phyloP scores from a whole-genome alignment of 371 early-diverging fungal species.

The Phascolomyces articulosus region DNA sequence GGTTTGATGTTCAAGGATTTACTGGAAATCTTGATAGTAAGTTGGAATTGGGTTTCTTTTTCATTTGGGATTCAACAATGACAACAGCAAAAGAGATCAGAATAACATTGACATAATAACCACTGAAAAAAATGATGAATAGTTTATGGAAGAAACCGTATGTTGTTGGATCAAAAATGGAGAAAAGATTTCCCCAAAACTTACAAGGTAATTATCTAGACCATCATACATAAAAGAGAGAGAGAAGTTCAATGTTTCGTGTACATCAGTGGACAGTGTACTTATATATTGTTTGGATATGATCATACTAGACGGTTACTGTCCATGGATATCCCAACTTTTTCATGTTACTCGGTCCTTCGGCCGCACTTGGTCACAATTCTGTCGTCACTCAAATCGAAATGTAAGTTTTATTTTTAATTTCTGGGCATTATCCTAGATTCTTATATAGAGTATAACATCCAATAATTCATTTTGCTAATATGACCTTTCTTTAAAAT shows the following conservation, averaged over 20 bases:
- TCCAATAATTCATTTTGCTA: too few species aligned
- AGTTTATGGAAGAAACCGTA: slow-evolving; percentile 10
- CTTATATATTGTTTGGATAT: background rate
- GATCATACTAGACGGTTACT: slow-evolving; percentile 17
- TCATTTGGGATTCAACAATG: too few species aligned
- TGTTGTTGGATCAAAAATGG: slow-evolving; percentile 19
- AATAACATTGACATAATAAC: too few species aligned
- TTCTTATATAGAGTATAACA: too few species aligned
- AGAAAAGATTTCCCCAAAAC: slow-evolving; percentile 18
- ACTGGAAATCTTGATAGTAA: slow-evolving; percentile 31
- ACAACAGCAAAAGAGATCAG: too few species aligned
- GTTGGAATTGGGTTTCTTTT: background rate
- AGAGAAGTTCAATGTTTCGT: too few species aligned
- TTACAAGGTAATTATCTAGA: slow-evolving; percentile 22
- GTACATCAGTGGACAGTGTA: background rate
- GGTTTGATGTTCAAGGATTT: slow-evolving; percentile 53
- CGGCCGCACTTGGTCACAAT: slow-evolving; percentile 42
- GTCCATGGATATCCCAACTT: slow-evolving; percentile 49
- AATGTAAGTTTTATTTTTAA: slow-evolving; percentile 16
- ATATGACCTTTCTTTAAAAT: too few species aligned
- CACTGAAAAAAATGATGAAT: background rate
- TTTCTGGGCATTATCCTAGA: too few species aligned
- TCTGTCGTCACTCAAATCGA: slow-evolving; percentile 33
- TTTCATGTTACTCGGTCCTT: slow-evolving; percentile 46
- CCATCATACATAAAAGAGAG: slow-evolving; percentile 20